Conservation (phyloP, 495 filamentous ascomycete species). For the Aspergillus wentii region DNA sequence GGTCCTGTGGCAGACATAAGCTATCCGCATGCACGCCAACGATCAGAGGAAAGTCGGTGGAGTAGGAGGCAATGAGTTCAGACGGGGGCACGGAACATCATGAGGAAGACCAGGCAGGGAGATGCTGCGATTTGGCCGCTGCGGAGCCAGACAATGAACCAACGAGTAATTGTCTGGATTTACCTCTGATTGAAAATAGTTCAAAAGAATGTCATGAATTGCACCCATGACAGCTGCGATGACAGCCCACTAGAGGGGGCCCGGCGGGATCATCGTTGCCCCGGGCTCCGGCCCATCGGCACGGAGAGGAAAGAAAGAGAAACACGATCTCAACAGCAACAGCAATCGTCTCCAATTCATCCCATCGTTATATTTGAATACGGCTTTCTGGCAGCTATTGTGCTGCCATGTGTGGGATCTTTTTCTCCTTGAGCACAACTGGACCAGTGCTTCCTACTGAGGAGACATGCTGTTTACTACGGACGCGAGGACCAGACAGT, state of each 20-base stretch:
- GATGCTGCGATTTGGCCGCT: too few relatives aligned
- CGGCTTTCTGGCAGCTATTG: conserved; percentile 1
- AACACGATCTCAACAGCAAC: conserved; percentile 4
- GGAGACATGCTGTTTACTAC: conserved; percentile 39
- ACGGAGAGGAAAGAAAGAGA: too few relatives aligned
- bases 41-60: conserved; percentile 58
- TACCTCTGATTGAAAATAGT: too few relatives aligned
- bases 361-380: too few relatives aligned
- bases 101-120: too few relatives aligned
- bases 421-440: conserved; percentile 45
- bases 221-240: too few relatives aligned
- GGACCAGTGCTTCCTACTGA: conserved; percentile 26
- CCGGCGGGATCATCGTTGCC: conserved; percentile 19
- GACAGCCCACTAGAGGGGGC: not conserved
- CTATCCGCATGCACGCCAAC: conserved; percentile 44
- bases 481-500: conserved; percentile 54
- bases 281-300: conserved; percentile 18
- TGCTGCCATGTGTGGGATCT: conserved; percentile 61
- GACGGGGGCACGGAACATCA: conserved; percentile 15
- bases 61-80: conserved; percentile 11
- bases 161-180: too few relatives aligned
- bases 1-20: conserved; percentile 36
- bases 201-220: too few relatives aligned
- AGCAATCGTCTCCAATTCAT: too few relatives aligned
- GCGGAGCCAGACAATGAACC: too few relatives aligned